phyloP scores from a whole-genome alignment of 2,329 filamentous ascomycete species.

The Trichoderma citrinoviride region DNA sequence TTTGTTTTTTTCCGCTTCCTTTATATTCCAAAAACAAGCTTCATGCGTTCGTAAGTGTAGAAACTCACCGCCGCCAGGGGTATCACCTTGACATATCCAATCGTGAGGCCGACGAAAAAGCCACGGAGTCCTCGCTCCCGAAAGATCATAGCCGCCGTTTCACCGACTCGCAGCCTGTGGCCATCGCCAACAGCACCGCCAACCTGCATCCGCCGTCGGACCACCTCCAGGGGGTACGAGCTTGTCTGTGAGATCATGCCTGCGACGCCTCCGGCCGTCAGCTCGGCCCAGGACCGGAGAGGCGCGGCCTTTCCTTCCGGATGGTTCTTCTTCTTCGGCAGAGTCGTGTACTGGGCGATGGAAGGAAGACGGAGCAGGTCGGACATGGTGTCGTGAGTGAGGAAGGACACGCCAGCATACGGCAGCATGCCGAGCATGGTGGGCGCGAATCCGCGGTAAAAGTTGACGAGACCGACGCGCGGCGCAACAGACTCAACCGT shows the following conservation, averaged over 20 bases:
- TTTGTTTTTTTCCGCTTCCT: conserved; percentile 6
- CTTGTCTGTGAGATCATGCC: conserved; percentile 87
- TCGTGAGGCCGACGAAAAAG: conserved; percentile 89
- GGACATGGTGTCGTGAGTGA: conserved; percentile 87
- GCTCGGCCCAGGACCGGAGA: conserved; percentile 81
- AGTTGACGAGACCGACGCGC: conserved; percentile 74
- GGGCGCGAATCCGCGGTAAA: conserved; percentile 90
- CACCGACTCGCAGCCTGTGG: conserved; percentile 69
- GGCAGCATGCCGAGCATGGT: conserved; percentile 94
- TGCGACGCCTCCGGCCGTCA: conserved; percentile 78
- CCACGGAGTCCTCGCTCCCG: conserved; percentile 73
- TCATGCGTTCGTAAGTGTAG: conserved; percentile 64
- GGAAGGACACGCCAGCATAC: conserved; percentile 92
- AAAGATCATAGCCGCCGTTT: conserved; percentile 74
- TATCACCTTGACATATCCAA: conserved; percentile 92
- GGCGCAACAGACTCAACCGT: conserved; percentile 51
- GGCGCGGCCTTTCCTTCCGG: conserved; percentile 64
- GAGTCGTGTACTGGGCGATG: conserved; percentile 70
- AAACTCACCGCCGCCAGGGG: conserved; percentile 77
- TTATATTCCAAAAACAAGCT: conserved; percentile 64
- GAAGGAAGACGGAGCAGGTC: conserved; percentile 72
- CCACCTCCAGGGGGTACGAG: conserved; percentile 91
- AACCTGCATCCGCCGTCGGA: conserved; percentile 92
- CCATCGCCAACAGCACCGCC: conserved; percentile 92
- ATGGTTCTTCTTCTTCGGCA: conserved; percentile 58